These are phyloP conservation scores for Teratosphaeria zuluensis DNA, from an alignment of 2,329 filamentous ascomycete species.

Conservation along the genomic window DNA sequence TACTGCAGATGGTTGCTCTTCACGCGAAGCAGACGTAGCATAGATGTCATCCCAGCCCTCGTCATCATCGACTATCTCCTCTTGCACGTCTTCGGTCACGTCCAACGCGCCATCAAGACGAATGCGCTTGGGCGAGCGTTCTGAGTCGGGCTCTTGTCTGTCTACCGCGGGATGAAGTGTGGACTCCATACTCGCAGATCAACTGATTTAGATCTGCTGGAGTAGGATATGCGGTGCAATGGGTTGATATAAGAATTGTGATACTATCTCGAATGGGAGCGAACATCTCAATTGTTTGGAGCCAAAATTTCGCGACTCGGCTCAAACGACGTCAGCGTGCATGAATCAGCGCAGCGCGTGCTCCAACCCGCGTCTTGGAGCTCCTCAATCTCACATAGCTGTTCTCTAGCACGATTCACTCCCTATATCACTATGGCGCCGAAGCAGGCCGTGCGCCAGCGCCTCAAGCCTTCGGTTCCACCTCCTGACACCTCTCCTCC, in stretches of 20 bases:
- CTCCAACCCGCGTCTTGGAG: not conserved
- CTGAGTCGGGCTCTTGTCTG: constrained; percentile 14
- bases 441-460: constrained; percentile 1
- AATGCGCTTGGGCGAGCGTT: constrained; percentile 31
- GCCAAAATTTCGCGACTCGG: not conserved
- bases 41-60: constrained; percentile 27
- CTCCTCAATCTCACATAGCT: too few relatives aligned
- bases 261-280: not conserved
- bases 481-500: not conserved
- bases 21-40: constrained; percentile 4
- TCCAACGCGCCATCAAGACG: constrained; percentile 29
- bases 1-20: not conserved
- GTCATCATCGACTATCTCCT: constrained; percentile 20
- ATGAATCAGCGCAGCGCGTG: not conserved
- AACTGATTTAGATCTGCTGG: not conserved
- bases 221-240: not conserved
- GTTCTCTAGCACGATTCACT: not conserved
- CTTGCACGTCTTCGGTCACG: constrained; percentile 20
- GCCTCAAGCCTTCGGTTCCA: constrained; percentile 3
- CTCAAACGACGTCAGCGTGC: not conserved
- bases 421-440: not conserved
- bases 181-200: not conserved
- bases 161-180: not conserved
- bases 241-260: not conserved
- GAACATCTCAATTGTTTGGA: not conserved